These are phyloP conservation scores for Podospora anserina DNA, from an alignment of 495 filamentous ascomycete species.

Conservation along the genomic window DNA sequence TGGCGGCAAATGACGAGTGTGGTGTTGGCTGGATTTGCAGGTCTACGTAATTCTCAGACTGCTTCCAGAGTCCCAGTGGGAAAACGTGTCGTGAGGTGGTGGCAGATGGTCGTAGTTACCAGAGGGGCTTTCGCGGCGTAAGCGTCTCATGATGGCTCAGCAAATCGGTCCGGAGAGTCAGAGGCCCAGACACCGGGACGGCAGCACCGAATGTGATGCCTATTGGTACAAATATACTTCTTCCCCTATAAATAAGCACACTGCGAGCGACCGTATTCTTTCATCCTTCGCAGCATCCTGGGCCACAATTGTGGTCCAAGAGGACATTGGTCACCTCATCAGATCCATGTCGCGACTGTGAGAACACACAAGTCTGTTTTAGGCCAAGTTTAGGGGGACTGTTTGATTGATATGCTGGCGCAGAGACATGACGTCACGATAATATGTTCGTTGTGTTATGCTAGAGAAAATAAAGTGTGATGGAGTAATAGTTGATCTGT, in stretches of 20 bases:
- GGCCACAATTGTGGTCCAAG: background rate
- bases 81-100: background rate
- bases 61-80: background rate
- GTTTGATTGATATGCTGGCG: background rate
- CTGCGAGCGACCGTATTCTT: background rate
- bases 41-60: background rate
- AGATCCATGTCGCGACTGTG: background rate
- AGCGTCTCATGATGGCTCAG: conserved; percentile 10
- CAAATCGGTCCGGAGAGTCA: background rate
- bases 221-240: background rate
- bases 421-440: background rate
- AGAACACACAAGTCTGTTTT: too few species aligned
- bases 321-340: background rate
- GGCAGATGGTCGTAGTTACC: background rate
- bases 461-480: background rate
- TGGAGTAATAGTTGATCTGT: background rate
- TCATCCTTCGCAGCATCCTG: background rate
- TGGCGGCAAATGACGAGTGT: background rate
- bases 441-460: background rate
- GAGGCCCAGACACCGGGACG: conserved; percentile 3
- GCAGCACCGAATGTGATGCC: background rate
- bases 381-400: too few species aligned
- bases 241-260: conserved; percentile 7
- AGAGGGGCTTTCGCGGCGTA: background rate
- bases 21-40: background rate